These are phyloP conservation scores for Termitomyces sp. DNA, from an alignment of 768 basidiomycete species.

Conservation along the genomic window DNA sequence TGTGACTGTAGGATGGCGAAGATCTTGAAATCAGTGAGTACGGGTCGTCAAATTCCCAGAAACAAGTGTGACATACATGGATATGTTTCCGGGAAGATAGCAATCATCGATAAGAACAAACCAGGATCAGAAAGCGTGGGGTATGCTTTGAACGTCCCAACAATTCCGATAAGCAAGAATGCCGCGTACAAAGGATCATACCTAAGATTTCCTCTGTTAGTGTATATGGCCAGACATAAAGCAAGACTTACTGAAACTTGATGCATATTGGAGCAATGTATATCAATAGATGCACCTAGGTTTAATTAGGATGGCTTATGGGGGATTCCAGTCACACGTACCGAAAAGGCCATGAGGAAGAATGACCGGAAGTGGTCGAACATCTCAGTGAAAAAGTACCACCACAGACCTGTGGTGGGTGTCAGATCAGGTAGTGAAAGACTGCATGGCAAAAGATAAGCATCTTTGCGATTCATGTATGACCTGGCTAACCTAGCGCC, in stretches of 20 bases:
- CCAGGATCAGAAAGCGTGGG: slow-evolving; percentile 87
- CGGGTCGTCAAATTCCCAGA: background rate
- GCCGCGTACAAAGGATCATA: slow-evolving; percentile 81
- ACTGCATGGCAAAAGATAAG: slow-evolving; percentile 32
- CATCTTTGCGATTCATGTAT: background rate
- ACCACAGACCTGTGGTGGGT: slow-evolving; percentile 93
- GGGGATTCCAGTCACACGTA: slow-evolving; percentile 27
- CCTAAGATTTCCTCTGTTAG: slow-evolving; percentile 29
- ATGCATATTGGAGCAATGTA: slow-evolving; percentile 83
- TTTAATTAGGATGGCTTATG: background rate
- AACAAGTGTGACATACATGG: slow-evolving; percentile 52
- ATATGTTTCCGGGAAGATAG: slow-evolving; percentile 79
- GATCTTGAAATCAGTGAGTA: slow-evolving; percentile 41
- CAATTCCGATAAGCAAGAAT: slow-evolving; percentile 69
- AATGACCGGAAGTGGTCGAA: slow-evolving; percentile 97
- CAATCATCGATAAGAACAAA: slow-evolving; percentile 75
- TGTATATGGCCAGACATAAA: background rate
- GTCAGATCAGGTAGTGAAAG: slow-evolving; percentile 83
- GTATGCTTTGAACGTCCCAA: slow-evolving; percentile 87
- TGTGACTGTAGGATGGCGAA: slow-evolving; percentile 83
- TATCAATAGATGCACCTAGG: slow-evolving; percentile 72
- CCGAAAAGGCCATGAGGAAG: slow-evolving; percentile 92
- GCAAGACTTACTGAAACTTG: slow-evolving; percentile 66
- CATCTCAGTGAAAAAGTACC: slow-evolving; percentile 99
- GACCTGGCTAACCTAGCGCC: slow-evolving; percentile 61